These are phyloP conservation scores for Cymbopogon citratus DNA, from an alignment of 176 grass and related monocot species.

Conservation along the genomic window DNA sequence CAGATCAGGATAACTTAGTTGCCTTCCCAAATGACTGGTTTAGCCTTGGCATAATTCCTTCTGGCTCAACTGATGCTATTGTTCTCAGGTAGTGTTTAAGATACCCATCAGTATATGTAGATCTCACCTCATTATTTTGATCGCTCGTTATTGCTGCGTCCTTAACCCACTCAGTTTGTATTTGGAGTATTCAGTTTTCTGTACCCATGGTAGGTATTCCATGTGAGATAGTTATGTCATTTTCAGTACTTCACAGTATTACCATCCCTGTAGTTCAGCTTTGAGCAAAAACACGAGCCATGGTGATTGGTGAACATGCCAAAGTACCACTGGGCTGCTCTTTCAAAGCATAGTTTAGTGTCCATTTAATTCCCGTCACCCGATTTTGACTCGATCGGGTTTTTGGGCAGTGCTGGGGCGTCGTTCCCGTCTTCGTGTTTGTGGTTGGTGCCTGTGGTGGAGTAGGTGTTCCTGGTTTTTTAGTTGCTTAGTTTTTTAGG, in stretches of 20 bases:
- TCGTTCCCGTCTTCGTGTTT: no score
- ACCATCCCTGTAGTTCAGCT: not conserved
- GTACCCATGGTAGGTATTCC: not conserved
- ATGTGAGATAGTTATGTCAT: slow-evolving; percentile 5
- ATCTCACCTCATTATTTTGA: not conserved
- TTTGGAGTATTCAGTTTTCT: slow-evolving; percentile 4
- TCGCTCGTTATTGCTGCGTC: not conserved
- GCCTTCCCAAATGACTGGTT: slow-evolving; percentile 93
- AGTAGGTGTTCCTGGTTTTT: no score
- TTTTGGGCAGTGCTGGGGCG: no score
- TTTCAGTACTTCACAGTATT: not conserved
- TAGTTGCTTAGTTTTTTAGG: no score
- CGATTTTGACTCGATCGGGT: no score
- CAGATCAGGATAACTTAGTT: slow-evolving; percentile 48
- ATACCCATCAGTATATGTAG: not conserved
- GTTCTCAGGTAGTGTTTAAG: slow-evolving; percentile 65
- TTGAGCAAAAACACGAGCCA: not conserved
- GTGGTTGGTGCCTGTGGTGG: no score
- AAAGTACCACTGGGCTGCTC: slow-evolving; percentile 3
- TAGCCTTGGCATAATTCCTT: slow-evolving; percentile 89
- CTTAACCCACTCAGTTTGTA: not conserved
- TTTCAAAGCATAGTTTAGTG: not conserved
- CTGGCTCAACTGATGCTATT: slow-evolving; percentile 95
- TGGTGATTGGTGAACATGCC: not conserved
- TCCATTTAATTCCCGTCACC: not conserved